Percentiles rank a stretch among this genome's conserved stretches.
Conservation (phyloP, 495 filamentous ascomycete species). For the Rostrohypoxylon terebratum region DNA sequence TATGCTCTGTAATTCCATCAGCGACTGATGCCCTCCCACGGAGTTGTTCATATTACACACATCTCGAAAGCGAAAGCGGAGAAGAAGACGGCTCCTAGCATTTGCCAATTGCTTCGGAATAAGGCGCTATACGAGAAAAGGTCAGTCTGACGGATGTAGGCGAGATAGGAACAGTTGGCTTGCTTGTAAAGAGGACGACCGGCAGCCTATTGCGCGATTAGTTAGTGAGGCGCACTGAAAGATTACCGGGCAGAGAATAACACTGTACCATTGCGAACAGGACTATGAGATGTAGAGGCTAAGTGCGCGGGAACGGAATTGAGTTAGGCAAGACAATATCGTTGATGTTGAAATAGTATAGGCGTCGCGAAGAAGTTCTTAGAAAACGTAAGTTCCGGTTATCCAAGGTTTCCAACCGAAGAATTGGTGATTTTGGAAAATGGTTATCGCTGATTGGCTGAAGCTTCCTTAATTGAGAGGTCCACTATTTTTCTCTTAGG, state of each 20-base stretch:
- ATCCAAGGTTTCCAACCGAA: slow-evolving; percentile 35
- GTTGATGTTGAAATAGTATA: slow-evolving; percentile 15
- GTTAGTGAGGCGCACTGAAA: slow-evolving; percentile 22
- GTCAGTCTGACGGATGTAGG: slow-evolving; percentile 47
- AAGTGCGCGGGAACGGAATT: slow-evolving; percentile 1
- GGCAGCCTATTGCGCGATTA: slow-evolving; percentile 56
- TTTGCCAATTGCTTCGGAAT: slow-evolving; percentile 85
- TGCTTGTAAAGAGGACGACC: slow-evolving; percentile 80
- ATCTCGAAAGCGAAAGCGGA: slow-evolving; percentile 93
- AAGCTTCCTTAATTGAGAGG: slow-evolving; percentile 47
- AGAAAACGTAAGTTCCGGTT: slow-evolving; percentile 26
- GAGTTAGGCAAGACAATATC: not conserved
- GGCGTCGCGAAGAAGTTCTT: slow-evolving; percentile 24
- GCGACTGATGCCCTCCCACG: slow-evolving; percentile 17
- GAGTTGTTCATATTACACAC: slow-evolving; percentile 64
- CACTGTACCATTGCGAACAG: slow-evolving; percentile 55
- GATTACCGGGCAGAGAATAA: not conserved
- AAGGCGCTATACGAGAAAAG: slow-evolving; percentile 69
- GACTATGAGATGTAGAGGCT: slow-evolving; percentile 2
- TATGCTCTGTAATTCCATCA: slow-evolving; percentile 71
- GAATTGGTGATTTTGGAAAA: slow-evolving; percentile 45
- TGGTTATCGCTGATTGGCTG: slow-evolving; percentile 52
- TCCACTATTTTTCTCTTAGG: slow-evolving; percentile 20
- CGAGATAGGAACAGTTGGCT: slow-evolving; percentile 59
- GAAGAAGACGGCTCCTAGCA: slow-evolving; percentile 86